A percentile compares a stretch with the other conserved stretches of the same genome.
These are phyloP conservation scores for Solanum dulcamara DNA, from an alignment of 257 asterid species.

Conservation along the genomic window DNA sequence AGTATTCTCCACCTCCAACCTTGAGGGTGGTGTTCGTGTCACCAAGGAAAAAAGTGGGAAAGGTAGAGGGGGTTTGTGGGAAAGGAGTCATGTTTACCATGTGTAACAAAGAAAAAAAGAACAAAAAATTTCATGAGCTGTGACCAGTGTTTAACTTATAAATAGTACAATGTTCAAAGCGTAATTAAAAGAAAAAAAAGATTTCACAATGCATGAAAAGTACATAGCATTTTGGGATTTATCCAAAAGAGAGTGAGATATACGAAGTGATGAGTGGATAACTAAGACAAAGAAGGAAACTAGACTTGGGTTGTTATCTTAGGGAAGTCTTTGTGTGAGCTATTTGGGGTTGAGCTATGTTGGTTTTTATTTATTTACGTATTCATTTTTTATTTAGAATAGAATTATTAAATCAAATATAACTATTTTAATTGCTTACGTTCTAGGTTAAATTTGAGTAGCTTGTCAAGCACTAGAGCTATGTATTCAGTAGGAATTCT, in stretches of 20 bases:
- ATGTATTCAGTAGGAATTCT: neutral
- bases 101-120: neutral
- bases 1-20: neutral
- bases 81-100: neutral
- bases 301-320: neutral
- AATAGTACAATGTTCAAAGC: neutral
- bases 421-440: neutral
- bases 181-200: neutral
- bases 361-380: neutral
- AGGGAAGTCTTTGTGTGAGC: neutral
- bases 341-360: neutral
- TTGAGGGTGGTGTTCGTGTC: neutral
- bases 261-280: neutral
- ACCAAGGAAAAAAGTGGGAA: neutral
- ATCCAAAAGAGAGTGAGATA: neutral
- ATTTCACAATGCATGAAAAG: neutral
- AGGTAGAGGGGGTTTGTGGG: neutral
- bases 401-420: neutral
- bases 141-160: neutral
- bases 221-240: neutral
- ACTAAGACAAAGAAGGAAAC: neutral
- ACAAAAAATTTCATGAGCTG: neutral
- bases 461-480: neutral
- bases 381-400: neutral
- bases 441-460: neutral